Evolutionary conservation across 306 rosid genomes (phyloP).

Genomic region (Arachis hypogaea): DNA sequence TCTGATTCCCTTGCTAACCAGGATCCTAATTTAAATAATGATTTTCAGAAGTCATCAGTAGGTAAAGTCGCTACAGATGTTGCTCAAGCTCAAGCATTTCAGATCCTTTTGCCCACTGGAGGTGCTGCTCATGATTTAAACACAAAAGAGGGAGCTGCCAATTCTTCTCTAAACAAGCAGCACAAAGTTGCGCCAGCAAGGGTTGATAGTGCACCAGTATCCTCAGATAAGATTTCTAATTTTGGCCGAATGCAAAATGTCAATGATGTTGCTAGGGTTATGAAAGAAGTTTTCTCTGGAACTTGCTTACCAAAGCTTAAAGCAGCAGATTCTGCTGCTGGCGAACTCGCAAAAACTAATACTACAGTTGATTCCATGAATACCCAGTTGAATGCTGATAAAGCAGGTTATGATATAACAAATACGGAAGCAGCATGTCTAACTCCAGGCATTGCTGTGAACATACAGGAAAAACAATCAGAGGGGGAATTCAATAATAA

Average conservation of each 20-base stretch:
- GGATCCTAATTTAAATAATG: constrained; percentile 62
- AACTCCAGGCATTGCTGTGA: background rate
- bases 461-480: constrained; percentile 7
- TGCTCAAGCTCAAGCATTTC: constrained; percentile 55
- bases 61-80: constrained; percentile 52
- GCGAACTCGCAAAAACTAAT: constrained; percentile 54
- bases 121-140: constrained; percentile 60
- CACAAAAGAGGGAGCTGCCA: constrained; percentile 66
- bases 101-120: constrained; percentile 56
- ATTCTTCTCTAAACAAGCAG: constrained; percentile 63
- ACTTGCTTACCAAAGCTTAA: constrained; percentile 70
- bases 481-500: background rate
- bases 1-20: constrained; percentile 50
- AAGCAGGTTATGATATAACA: background rate
- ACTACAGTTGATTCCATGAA: constrained; percentile 32
- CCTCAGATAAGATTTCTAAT: constrained; percentile 64
- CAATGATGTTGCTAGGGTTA: constrained; percentile 97
- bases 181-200: constrained; percentile 47
- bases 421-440: constrained; percentile 14
- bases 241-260: constrained; percentile 75
- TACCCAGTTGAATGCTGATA: constrained; percentile 20
- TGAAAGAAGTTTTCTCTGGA: constrained; percentile 98
- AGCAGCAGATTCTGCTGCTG: constrained; percentile 55
- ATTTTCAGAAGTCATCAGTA: constrained; percentile 42
- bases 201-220: constrained; percentile 58